A percentile compares a stretch with the other conserved stretches of the same genome.
Evolutionary conservation across 2,329 filamentous ascomycete species (phyloP).

Genomic region (Exophiala xenobiotica): DNA sequence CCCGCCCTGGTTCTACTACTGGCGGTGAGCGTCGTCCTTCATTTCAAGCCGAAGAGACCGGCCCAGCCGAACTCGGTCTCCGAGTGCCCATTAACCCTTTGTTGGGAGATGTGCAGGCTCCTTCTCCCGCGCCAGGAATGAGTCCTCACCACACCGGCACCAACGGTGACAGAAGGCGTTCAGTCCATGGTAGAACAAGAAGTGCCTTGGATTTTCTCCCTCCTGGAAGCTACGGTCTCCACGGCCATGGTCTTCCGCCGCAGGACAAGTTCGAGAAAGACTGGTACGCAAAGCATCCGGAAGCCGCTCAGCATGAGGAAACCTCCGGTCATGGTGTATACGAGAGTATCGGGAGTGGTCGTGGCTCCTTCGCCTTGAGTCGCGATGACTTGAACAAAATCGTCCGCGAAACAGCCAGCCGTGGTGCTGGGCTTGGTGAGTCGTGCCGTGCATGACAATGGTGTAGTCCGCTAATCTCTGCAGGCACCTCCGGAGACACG

Average conservation of each 20-base stretch:
- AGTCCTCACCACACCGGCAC: constrained; percentile 30
- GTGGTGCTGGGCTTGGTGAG: constrained; percentile 55
- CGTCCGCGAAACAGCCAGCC: constrained; percentile 66
- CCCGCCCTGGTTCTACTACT: constrained; percentile 48
- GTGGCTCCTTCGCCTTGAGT: constrained; percentile 79
- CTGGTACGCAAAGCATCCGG: constrained; percentile 91
- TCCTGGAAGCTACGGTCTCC: constrained; percentile 88
- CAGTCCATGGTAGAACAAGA: constrained; percentile 67
- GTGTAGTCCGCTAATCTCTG: constrained; percentile 28
- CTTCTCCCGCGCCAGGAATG: constrained; percentile 68
- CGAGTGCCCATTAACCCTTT: constrained; percentile 92
- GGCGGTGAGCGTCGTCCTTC: constrained; percentile 55
- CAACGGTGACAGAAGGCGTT: constrained; percentile 43
- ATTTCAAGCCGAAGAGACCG: constrained; percentile 66
- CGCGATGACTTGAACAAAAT: constrained; percentile 88
- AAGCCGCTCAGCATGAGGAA: constrained; percentile 72
- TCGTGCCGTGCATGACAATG: constrained; percentile 17
- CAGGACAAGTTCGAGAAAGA: constrained; percentile 84
- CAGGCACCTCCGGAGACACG: constrained; percentile 64
- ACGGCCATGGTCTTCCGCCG: constrained; percentile 75
- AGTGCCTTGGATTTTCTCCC: constrained; percentile 73
- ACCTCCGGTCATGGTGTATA: constrained; percentile 56
- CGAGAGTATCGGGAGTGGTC: constrained; percentile 57
- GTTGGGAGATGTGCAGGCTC: constrained; percentile 93
- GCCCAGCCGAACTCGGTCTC: constrained; percentile 87